Evolutionary conservation across 2,329 filamentous ascomycete genomes (phyloP).

Genomic region (Alternaria metachromatica): DNA sequence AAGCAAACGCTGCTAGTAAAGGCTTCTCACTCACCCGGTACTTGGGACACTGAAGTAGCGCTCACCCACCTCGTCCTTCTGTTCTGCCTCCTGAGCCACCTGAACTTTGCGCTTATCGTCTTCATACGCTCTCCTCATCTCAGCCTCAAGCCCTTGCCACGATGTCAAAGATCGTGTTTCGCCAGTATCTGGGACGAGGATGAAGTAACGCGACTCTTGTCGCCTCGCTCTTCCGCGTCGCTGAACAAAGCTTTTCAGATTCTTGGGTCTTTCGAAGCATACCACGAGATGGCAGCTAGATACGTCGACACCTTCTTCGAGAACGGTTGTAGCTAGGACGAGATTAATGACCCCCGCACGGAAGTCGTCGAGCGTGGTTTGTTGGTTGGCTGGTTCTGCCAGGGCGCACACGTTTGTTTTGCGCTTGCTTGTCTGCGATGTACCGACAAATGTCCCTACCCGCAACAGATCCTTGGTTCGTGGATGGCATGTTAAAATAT

Average conservation of each 20-base stretch:
- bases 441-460: conserved; percentile 62
- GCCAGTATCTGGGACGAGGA: conserved; percentile 54
- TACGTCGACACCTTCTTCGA: conserved; percentile 68
- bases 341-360: conserved; percentile 61
- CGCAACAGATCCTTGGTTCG: conserved; percentile 43
- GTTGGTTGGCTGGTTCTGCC: conserved; percentile 56
- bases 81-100: conserved; percentile 53
- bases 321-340: conserved; percentile 64
- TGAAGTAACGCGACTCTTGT: conserved; percentile 61
- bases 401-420: conserved; percentile 59
- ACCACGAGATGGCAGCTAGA: conserved; percentile 70
- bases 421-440: conserved; percentile 51
- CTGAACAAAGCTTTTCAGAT: conserved; percentile 70
- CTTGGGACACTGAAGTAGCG: conserved; percentile 27
- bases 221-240: conserved; percentile 68
- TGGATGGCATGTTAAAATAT: conserved; percentile 45
- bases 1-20: background rate
- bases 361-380: conserved; percentile 62
- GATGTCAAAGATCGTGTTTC: conserved; percentile 48
- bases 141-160: conserved; percentile 72
- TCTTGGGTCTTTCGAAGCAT: conserved; percentile 67
- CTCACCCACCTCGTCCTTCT: conserved; percentile 56
- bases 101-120: conserved; percentile 64
- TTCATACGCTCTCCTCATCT: conserved; percentile 75
- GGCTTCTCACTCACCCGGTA: conserved; percentile 34